Evolutionary conservation across 1,284 basidiomycete species (phyloP).

Genomic region (Singerocomus inundabilis): DNA sequence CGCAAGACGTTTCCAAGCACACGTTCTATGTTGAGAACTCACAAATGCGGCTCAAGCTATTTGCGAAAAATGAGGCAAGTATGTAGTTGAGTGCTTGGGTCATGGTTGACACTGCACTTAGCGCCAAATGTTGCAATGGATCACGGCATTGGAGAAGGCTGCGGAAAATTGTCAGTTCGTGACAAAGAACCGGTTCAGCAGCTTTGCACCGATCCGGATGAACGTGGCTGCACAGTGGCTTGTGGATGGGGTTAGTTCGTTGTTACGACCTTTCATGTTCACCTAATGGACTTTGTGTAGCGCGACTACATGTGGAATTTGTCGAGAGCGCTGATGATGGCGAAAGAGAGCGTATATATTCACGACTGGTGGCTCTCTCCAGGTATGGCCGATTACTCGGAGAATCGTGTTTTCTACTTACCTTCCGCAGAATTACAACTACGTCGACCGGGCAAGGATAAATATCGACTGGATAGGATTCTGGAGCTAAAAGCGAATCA

Average conservation of each 20-base stretch:
- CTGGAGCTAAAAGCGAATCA: slow-evolving; percentile 92
- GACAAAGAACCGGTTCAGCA: slow-evolving; percentile 84
- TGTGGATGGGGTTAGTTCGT: slow-evolving; percentile 83
- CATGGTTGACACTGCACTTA: slow-evolving; percentile 29
- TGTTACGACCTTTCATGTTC: not conserved
- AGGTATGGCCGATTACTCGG: slow-evolving; percentile 40
- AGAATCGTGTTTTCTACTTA: slow-evolving; percentile 3
- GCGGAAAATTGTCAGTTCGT: slow-evolving; percentile 80
- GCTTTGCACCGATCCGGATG: slow-evolving; percentile 90
- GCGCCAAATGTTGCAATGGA: slow-evolving; percentile 98
- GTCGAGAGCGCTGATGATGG: slow-evolving; percentile 89
- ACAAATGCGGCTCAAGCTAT: slow-evolving; percentile 86
- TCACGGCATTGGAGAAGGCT: slow-evolving; percentile 86
- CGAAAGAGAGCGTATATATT: slow-evolving; percentile 88
- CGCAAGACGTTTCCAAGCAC: slow-evolving; percentile 76
- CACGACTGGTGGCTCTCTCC: slow-evolving; percentile 97
- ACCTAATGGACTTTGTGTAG: slow-evolving; percentile 36
- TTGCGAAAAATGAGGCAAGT: slow-evolving; percentile 82
- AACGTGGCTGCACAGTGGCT: slow-evolving; percentile 98
- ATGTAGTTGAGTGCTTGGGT: not conserved
- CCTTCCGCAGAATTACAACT: slow-evolving; percentile 70
- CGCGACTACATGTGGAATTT: slow-evolving; percentile 98
- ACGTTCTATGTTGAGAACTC: slow-evolving; percentile 94
- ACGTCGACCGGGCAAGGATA: slow-evolving; percentile 79
- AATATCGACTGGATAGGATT: slow-evolving; percentile 87